A percentile compares a stretch with the other conserved stretches of the same genome.
phyloP scores from a whole-genome alignment of 768 basidiomycete species.

The Kwoniella bestiolae region DNA sequence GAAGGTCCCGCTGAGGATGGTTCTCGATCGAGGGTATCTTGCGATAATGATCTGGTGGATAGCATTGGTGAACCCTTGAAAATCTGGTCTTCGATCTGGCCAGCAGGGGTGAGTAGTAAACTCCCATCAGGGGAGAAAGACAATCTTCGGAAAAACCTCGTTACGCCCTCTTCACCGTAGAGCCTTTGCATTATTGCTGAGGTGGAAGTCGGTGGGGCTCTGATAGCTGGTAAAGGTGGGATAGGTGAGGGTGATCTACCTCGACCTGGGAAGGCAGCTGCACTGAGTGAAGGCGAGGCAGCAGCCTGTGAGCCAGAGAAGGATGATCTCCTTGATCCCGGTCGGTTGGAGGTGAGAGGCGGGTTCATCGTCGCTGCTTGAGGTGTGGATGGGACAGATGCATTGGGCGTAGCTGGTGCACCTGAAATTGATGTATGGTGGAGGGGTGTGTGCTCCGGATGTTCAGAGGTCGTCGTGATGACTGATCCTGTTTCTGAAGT shows the following conservation, averaged over 20 bases:
- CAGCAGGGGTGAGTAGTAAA: conserved; percentile 90
- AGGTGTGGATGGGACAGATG: conserved; percentile 53
- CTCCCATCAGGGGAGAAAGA: conserved; percentile 95
- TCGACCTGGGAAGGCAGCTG: conserved; percentile 39
- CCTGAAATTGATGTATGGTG: conserved; percentile 47
- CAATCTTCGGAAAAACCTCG: conserved; percentile 92
- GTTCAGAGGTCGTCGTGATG: conserved; percentile 64
- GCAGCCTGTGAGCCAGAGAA: conserved; percentile 55
- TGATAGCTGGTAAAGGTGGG: conserved; percentile 83
- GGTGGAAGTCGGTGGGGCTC: conserved; percentile 63
- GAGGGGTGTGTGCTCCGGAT: conserved; percentile 60
- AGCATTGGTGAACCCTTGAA: conserved; percentile 57
- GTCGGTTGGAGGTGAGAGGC: conserved; percentile 45
- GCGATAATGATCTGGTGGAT: conserved; percentile 29
- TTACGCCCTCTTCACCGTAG: conserved; percentile 93
- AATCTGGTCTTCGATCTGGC: conserved; percentile 92
- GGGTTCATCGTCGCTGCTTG: conserved; percentile 50
- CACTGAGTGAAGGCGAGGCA: conserved; percentile 42
- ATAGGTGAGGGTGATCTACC: conserved; percentile 55
- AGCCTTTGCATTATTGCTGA: conserved; percentile 67
- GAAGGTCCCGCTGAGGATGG: conserved; percentile 12
- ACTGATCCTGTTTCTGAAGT: conserved; percentile 75
- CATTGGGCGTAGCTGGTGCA: conserved; percentile 53
- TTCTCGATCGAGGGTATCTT: conserved; percentile 25
- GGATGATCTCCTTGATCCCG: conserved; percentile 51